Evolutionary conservation across 768 basidiomycete genomes (phyloP).

Genomic region (Serendipita indica): DNA sequence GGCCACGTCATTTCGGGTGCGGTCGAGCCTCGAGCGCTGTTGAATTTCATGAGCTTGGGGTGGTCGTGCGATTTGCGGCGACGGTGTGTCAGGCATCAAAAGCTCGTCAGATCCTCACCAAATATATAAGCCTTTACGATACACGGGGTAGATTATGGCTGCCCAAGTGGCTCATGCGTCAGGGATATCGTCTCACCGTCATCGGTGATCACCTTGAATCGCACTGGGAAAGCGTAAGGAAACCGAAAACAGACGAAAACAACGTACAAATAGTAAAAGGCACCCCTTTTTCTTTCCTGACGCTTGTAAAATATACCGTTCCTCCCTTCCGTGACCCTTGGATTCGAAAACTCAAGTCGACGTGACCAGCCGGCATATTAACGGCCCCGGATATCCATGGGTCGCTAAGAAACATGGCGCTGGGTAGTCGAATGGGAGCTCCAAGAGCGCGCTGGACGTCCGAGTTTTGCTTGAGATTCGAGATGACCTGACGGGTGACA

Average conservation of each 20-base stretch:
- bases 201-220: constrained; percentile 53
- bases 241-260: not conserved
- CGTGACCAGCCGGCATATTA: constrained; percentile 57
- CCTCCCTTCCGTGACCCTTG: constrained; percentile 59
- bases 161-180: too few relatives aligned
- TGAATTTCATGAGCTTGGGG: too few relatives aligned
- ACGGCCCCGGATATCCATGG: constrained; percentile 57
- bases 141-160: too few relatives aligned
- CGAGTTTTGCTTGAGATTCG: constrained; percentile 38
- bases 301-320: constrained; percentile 72
- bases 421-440: constrained; percentile 47
- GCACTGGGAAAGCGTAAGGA: constrained; percentile 27
- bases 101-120: too few relatives aligned
- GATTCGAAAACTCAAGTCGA: constrained; percentile 63
- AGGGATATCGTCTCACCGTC: constrained; percentile 26
- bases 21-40: too few relatives aligned
- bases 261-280: constrained; percentile 53
- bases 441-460: constrained; percentile 42
- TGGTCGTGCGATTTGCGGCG: too few relatives aligned
- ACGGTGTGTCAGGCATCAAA: too few relatives aligned
- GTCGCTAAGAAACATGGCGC: constrained; percentile 61
- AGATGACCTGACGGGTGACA: constrained; percentile 50
- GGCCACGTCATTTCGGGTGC: too few relatives aligned
- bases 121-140: too few relatives aligned
- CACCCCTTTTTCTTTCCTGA: constrained; percentile 57